phyloP scores from a whole-genome alignment of 2,329 filamentous ascomycete genomes.

The Neonectria hederae region DNA sequence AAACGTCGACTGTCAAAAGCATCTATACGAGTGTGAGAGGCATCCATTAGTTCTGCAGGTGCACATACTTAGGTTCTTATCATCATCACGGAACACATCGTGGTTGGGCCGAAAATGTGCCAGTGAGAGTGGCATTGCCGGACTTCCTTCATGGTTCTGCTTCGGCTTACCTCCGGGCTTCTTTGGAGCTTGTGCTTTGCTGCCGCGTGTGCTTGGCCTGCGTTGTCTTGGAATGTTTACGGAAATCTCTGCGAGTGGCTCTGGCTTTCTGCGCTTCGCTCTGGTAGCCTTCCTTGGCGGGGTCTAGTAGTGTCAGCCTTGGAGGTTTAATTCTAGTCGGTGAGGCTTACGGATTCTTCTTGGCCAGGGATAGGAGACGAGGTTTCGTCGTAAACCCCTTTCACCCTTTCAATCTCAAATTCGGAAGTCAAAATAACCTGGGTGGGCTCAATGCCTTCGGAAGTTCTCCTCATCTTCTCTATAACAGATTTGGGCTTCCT shows the following conservation, averaged over 20 bases:
- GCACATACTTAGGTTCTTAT: slow-evolving; percentile 40
- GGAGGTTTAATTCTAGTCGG: neutral
- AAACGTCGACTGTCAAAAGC: slow-evolving; percentile 38
- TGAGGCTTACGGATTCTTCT: slow-evolving; percentile 55
- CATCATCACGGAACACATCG: slow-evolving; percentile 47
- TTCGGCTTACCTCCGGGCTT: slow-evolving; percentile 28
- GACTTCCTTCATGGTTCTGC: slow-evolving; percentile 27
- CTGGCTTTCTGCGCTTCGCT: slow-evolving; percentile 45
- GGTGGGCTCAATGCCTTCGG: slow-evolving; percentile 68
- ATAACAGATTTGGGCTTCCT: slow-evolving; percentile 79
- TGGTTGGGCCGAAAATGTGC: slow-evolving; percentile 36
- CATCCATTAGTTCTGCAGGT: neutral
- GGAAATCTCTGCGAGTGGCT: slow-evolving; percentile 48
- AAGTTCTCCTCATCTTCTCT: slow-evolving; percentile 71
- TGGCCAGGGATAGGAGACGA: slow-evolving; percentile 58
- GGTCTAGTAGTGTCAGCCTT: slow-evolving; percentile 29
- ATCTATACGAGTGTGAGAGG: slow-evolving; percentile 37
- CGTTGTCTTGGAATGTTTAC: slow-evolving; percentile 46
- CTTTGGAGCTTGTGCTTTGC: slow-evolving; percentile 31
- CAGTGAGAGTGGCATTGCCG: slow-evolving; percentile 20
- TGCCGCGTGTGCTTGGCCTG: slow-evolving; percentile 33
- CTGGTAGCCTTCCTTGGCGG: slow-evolving; percentile 46
- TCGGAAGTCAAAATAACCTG: slow-evolving; percentile 71
- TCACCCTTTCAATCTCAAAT: slow-evolving; percentile 59
- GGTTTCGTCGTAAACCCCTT: slow-evolving; percentile 69